Evolutionary conservation across 1,284 basidiomycete species (phyloP), one percentile per base, ranked within the genome.

Genomic region (Rhodotorula sp.): DNA sequence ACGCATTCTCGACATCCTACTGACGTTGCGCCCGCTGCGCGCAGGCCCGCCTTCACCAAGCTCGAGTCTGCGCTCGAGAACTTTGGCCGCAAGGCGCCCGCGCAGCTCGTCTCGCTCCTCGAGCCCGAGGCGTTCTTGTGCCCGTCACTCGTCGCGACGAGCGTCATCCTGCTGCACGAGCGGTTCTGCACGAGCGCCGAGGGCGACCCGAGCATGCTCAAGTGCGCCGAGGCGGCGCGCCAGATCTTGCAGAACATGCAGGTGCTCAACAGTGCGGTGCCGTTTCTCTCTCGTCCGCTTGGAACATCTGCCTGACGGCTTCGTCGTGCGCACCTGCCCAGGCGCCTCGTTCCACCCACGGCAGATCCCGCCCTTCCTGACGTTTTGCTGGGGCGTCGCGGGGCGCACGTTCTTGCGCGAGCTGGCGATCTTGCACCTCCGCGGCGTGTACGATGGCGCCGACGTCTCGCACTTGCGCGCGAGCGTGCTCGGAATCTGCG

Each of bases 161-260:
- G 63, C 48, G 67, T 71, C 27, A 75, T 77, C 25, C 49, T 77
- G 17, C 67, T 77, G 8, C 76, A 77, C 60, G 76, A 77, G 66
- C 64, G 69, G 2, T 76, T 76, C 56, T 67, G 61, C 58, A 69
- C 61, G 44, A 44, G 55, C 45, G 57, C 53, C 12, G 72, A 68
- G 8, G 67, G 64, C 27, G 72, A 74, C 49, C 60, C 71, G 34
- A 67, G 72, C 27, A 74, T 72, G 74, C 27, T 53, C 41, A 65
- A 68, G 48, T 75, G 76, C 46, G 42, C 72, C 34, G 67, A 68
- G 17, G 73, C 72, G 21, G 74, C 74, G 23, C 45, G 69, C 17
- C 66, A 54, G 21, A 74, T 77, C 34, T 55, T 77, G 19, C 60
- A 68, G n/a, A 72, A 64, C 50, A 72, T 75, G 49, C 69, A 72